Conservation (phyloP, 1,139 yeast species). For the Lodderomyces metapsilosis region DNA sequence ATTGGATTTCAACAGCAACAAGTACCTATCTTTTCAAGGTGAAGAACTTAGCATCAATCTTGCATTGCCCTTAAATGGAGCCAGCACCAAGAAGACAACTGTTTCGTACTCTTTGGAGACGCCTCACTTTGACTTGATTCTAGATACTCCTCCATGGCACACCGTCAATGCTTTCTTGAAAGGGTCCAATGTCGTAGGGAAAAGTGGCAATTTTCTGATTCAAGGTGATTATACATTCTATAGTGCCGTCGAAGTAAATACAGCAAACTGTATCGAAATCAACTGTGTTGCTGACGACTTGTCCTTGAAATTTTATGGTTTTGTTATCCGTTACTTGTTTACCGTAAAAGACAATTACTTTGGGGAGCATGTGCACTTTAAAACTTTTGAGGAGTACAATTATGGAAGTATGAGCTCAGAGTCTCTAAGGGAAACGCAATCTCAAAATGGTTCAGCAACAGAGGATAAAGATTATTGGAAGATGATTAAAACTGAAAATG, state of each 20-base stretch:
- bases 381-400: slow-evolving; percentile 79
- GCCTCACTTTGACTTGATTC: slow-evolving; percentile 56
- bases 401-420: slow-evolving; percentile 8
- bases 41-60: slow-evolving; percentile 48
- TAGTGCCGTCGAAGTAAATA: slow-evolving; percentile 57
- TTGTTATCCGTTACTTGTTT: slow-evolving; percentile 70
- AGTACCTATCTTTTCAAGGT: slow-evolving; percentile 73
- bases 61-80: slow-evolving; percentile 60
- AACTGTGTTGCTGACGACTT: slow-evolving; percentile 66
- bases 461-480: slow-evolving; percentile 36
- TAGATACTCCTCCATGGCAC: slow-evolving; percentile 91
- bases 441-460: neutral
- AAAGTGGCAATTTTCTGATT: slow-evolving; percentile 59
- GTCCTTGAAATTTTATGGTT: slow-evolving; percentile 75
- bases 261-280: slow-evolving; percentile 68
- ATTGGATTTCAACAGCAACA: slow-evolving; percentile 75
- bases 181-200: slow-evolving; percentile 58
- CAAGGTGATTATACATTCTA: slow-evolving; percentile 67
- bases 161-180: slow-evolving; percentile 72
- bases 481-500: slow-evolving; percentile 59
- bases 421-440: neutral
- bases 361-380: slow-evolving; percentile 81
- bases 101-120: slow-evolving; percentile 57
- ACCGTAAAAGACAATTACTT: slow-evolving; percentile 85
- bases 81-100: slow-evolving; percentile 55